phyloP scores from a whole-genome alignment of 2,329 filamentous ascomycete genomes.

The Zymoseptoria crescenta region DNA sequence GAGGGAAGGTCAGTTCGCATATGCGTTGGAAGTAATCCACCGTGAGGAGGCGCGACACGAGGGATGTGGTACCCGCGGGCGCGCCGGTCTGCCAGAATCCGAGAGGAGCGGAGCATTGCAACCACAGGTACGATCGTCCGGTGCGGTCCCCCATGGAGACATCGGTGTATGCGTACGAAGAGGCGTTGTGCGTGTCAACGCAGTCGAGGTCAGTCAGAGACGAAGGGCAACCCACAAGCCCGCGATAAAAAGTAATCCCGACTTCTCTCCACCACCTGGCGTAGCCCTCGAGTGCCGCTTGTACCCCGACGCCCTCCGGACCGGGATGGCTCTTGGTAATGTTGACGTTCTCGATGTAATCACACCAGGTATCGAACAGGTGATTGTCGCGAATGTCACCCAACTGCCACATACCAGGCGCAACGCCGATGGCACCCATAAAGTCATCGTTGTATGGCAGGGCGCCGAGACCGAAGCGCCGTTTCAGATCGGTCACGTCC shows the following conservation, averaged over 20 bases:
- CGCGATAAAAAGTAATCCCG: slow-evolving; percentile 42
- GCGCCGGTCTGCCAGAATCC: slow-evolving; percentile 50
- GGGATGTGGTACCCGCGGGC: slow-evolving; percentile 35
- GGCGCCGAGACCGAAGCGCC: slow-evolving; percentile 45
- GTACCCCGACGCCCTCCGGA: slow-evolving; percentile 44
- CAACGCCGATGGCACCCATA: slow-evolving; percentile 45
- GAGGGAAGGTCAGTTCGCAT: slow-evolving; percentile 50
- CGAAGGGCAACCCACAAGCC: slow-evolving; percentile 30
- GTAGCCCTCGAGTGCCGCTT: slow-evolving; percentile 48
- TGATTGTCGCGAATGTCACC: slow-evolving; percentile 36
- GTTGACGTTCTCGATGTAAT: slow-evolving; percentile 32
- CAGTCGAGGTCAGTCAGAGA: slow-evolving; percentile 38
- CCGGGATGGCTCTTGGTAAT: slow-evolving; percentile 14
- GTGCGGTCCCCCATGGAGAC: slow-evolving; percentile 37
- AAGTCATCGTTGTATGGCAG: slow-evolving; percentile 48
- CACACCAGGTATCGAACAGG: slow-evolving; percentile 40
- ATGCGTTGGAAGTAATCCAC: slow-evolving; percentile 48
- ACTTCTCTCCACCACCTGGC: slow-evolving; percentile 44
- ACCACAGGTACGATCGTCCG: slow-evolving; percentile 52
- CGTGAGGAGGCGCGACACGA: slow-evolving; percentile 46
- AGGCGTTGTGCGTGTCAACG: slow-evolving; percentile 46
- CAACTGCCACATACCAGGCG: slow-evolving; percentile 52
- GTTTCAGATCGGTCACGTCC: slow-evolving; percentile 39
- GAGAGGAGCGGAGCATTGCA: slow-evolving; percentile 55
- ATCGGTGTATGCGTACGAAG: slow-evolving; percentile 47